A percentile compares a stretch with the other conserved stretches of the same genome.
Evolutionary conservation across 2,329 filamentous ascomycete species (phyloP).

Genomic region (Beauveria medogensis): DNA sequence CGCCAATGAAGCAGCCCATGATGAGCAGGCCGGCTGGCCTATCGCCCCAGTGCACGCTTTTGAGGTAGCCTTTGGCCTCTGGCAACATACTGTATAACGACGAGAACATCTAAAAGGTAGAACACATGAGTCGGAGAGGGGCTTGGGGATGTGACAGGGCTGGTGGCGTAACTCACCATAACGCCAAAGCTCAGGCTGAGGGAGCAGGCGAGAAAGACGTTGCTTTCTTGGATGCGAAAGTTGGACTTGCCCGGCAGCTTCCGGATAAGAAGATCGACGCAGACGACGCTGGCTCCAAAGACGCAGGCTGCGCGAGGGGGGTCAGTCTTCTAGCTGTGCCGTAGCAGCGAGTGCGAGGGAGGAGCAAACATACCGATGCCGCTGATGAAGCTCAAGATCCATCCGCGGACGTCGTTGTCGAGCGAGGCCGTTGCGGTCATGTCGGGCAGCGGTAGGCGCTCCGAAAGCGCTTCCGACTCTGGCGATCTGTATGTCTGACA

Average conservation of each 20-base stretch:
- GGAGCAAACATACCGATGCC: conserved; percentile 48
- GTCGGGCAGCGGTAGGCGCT: not conserved
- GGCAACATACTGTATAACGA: conserved; percentile 90
- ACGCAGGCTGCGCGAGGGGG: conserved; percentile 46
- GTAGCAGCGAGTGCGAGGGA: not conserved
- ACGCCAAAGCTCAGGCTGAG: conserved; percentile 91
- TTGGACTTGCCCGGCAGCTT: conserved; percentile 63
- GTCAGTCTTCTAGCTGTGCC: conserved; percentile 14
- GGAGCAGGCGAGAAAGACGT: conserved; percentile 77
- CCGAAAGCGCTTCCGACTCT: not conserved
- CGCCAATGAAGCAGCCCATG: conserved; percentile 60
- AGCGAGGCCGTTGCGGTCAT: conserved; percentile 23
- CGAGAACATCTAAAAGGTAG: conserved; percentile 64
- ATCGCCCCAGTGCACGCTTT: conserved; percentile 57
- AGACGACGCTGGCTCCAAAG: conserved; percentile 76
- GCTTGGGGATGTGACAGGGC: not conserved
- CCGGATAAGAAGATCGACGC: conserved; percentile 70
- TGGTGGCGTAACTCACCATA: conserved; percentile 57
- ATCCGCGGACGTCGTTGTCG: conserved; percentile 81
- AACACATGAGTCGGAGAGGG: not conserved
- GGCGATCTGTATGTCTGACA: not conserved
- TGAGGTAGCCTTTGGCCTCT: conserved; percentile 70
- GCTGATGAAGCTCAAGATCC: conserved; percentile 86
- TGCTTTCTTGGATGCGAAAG: conserved; percentile 86
- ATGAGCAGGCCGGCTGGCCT: conserved; percentile 60